These are phyloP conservation scores for Fusarium citri DNA, from an alignment of 2,329 filamentous ascomycete genomes.

Conservation along the genomic window DNA sequence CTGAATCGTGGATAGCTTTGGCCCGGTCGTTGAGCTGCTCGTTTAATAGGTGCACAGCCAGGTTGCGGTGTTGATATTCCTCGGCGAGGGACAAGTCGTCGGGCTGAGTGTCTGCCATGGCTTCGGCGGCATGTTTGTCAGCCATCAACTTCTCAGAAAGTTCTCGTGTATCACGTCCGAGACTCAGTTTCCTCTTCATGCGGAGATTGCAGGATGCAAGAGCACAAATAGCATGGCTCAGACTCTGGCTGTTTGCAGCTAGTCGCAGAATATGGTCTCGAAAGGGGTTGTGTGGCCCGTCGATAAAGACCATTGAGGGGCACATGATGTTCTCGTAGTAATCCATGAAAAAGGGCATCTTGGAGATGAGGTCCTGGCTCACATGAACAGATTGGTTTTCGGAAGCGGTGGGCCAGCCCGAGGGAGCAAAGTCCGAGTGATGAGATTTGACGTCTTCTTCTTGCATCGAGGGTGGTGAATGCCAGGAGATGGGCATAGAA, in stretches of 20 bases:
- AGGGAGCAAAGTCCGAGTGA: conserved; percentile 58
- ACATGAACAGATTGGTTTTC: conserved; percentile 62
- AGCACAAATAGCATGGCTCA: conserved; percentile 94
- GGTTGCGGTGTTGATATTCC: conserved; percentile 81
- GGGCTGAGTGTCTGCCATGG: conserved; percentile 59
- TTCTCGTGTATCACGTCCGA: conserved; percentile 67
- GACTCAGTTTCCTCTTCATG: conserved; percentile 79
- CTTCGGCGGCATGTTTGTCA: conserved; percentile 59
- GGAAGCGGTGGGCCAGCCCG: conserved; percentile 61
- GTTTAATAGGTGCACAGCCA: conserved; percentile 86
- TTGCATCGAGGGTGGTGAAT: conserved; percentile 53
- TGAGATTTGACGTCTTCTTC: conserved; percentile 60
- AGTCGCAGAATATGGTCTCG: conserved; percentile 83
- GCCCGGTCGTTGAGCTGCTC: conserved; percentile 81
- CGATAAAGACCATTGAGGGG: conserved; percentile 90
- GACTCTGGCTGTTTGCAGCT: conserved; percentile 79
- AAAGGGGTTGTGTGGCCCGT: conserved; percentile 87
- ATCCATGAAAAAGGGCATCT: conserved; percentile 89
- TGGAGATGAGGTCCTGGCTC: conserved; percentile 74
- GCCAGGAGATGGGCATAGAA: conserved; percentile 62
- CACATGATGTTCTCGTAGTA: conserved; percentile 96
- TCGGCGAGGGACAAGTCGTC: conserved; percentile 79
- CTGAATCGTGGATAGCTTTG: conserved; percentile 84
- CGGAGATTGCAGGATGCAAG: conserved; percentile 89
- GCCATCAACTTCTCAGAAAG: conserved; percentile 60